Conservation (phyloP, 2,329 filamentous ascomycete genomes). For the Daldinia sp. region DNA sequence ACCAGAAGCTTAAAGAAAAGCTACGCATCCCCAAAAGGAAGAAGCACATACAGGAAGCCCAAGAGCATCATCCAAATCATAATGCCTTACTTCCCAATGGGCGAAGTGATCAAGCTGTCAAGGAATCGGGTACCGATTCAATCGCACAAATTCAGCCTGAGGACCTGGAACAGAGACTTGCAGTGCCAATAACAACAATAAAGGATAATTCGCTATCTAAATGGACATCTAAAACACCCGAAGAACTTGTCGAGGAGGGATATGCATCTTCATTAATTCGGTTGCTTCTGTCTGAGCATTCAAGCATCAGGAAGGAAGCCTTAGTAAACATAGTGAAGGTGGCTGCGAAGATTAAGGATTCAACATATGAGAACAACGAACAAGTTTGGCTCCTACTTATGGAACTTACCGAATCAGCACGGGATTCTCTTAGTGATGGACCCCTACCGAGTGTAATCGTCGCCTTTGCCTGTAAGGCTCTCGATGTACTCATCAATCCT, state of each 20-base stretch:
- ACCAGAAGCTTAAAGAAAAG: slow-evolving; percentile 54
- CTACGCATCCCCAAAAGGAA: slow-evolving; percentile 42
- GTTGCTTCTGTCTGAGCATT: slow-evolving; percentile 80
- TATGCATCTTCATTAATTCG: slow-evolving; percentile 76
- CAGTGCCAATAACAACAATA: slow-evolving; percentile 59
- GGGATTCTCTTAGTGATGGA: slow-evolving; percentile 62
- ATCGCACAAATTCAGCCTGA: slow-evolving; percentile 51
- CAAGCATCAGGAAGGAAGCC: slow-evolving; percentile 83
- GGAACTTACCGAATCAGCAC: slow-evolving; percentile 82
- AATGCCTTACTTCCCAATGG: not conserved
- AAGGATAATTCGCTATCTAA: slow-evolving; percentile 67
- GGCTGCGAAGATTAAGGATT: slow-evolving; percentile 72
- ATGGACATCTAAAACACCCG: slow-evolving; percentile 82
- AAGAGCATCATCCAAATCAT: not conserved
- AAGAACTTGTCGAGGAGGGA: slow-evolving; percentile 83
- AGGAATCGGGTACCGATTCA: slow-evolving; percentile 23
- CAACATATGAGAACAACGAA: slow-evolving; percentile 79
- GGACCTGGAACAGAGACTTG: slow-evolving; percentile 66
- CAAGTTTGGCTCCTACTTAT: slow-evolving; percentile 83
- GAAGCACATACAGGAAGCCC: slow-evolving; percentile 5
- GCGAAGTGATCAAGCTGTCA: not conserved
- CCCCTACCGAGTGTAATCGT: slow-evolving; percentile 79
- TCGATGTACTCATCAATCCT: slow-evolving; percentile 79
- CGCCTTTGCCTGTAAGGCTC: slow-evolving; percentile 78
- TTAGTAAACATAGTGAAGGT: slow-evolving; percentile 76